phyloP scores from a whole-genome alignment of 345 rosid species.

The Conringia planisiliqua region DNA sequence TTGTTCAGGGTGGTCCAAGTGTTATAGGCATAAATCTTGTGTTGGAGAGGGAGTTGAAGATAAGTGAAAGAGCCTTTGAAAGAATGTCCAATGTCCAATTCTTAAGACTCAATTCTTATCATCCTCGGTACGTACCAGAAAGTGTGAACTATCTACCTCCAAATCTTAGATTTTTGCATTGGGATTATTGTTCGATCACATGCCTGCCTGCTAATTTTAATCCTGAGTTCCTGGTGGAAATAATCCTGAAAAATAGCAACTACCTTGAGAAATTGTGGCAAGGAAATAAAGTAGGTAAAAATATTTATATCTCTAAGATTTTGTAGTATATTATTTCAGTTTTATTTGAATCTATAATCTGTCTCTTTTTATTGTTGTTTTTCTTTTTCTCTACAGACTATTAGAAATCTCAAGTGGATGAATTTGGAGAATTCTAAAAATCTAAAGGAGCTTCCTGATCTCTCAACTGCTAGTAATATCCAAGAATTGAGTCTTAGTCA shows the following conservation, averaged over 20 bases:
- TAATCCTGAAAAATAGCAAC: background rate
- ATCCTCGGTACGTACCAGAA: background rate
- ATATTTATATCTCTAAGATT: background rate
- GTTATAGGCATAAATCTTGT: constrained; percentile 7
- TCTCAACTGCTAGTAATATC: background rate
- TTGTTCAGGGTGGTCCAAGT: constrained; percentile 8
- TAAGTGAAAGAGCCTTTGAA: background rate
- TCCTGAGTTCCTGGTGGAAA: constrained; percentile 7
- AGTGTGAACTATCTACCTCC: background rate
- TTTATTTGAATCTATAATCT: too few species aligned
- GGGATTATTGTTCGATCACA: constrained; percentile 12
- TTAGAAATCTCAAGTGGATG: background rate
- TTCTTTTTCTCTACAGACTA: background rate
- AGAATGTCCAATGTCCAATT: constrained; percentile 12
- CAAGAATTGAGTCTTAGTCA: background rate
- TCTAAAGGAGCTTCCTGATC: background rate
- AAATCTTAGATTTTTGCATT: constrained; percentile 6
- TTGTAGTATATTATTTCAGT: too few species aligned
- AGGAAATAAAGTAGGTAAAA: constrained; percentile 11
- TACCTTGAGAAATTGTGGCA: constrained; percentile 29
- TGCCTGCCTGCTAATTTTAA: constrained; percentile 15
- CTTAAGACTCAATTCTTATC: background rate
- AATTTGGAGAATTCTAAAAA: background rate
- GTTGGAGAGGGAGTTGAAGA: background rate
- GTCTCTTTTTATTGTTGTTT: background rate